Evolutionary conservation across 768 basidiomycete genomes (phyloP).

Genomic region (Pleurotus eryngii): DNA sequence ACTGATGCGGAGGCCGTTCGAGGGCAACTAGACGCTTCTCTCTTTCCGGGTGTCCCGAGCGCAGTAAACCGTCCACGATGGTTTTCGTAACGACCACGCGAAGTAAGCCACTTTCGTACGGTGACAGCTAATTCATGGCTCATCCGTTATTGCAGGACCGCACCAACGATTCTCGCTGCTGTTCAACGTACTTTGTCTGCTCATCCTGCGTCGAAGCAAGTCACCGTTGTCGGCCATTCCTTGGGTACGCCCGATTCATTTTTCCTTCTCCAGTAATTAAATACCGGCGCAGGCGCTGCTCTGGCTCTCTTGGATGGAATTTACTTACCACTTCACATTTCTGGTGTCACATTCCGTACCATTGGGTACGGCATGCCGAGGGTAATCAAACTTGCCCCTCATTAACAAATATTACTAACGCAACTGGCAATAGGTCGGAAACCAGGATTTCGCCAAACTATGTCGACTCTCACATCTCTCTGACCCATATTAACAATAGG

Average conservation of each 20-base stretch:
- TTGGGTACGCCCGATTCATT: conserved; percentile 25
- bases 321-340: conserved; percentile 50
- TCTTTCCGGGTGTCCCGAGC: conserved; percentile 45
- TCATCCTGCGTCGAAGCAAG: conserved; percentile 28
- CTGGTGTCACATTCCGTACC: conserved; percentile 27
- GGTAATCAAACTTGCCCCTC: conserved; percentile 25
- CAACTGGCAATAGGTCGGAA: conserved; percentile 38
- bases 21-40: conserved; percentile 27
- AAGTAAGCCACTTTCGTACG: conserved; percentile 22
- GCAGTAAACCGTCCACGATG: conserved; percentile 38
- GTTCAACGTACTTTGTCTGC: conserved; percentile 33
- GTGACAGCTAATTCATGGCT: not conserved
- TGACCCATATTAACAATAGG: conserved; percentile 65
- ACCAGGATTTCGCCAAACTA: conserved; percentile 59
- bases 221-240: conserved; percentile 47
- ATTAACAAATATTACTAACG: conserved; percentile 6
- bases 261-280: conserved; percentile 16
- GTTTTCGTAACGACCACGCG: conserved; percentile 41
- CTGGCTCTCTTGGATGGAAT: conserved; percentile 54
- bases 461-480: conserved; percentile 42
- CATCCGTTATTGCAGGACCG: conserved; percentile 30
- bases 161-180: conserved; percentile 36
- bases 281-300: conserved; percentile 48
- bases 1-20: conserved; percentile 36
- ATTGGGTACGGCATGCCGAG: conserved; percentile 42